Conservation (phyloP, 345 rosid species). For the Murraya paniculata region DNA sequence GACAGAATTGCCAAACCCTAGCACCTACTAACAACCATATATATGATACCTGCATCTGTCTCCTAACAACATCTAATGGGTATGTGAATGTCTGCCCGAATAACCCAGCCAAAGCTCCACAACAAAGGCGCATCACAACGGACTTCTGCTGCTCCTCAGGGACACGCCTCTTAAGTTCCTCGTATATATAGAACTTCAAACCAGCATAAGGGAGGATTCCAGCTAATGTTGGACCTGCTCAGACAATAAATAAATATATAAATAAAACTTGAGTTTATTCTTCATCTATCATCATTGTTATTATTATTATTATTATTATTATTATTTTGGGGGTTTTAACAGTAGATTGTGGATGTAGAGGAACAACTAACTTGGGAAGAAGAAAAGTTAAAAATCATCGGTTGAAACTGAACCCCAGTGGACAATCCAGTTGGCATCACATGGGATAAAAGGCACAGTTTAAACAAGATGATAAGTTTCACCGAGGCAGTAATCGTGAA, state of each 20-base stretch:
- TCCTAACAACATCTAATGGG: constrained; percentile 93
- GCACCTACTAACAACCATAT: background rate
- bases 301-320: no score
- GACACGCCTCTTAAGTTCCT: constrained; percentile 83
- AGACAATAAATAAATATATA: no score
- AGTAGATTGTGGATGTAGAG: background rate
- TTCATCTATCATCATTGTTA: no score
- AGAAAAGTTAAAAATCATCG: background rate
- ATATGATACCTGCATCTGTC: constrained; percentile 97
- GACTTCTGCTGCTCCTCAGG: constrained; percentile 93
- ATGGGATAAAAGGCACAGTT: background rate
- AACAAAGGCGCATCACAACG: constrained; percentile 77
- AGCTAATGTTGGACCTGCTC: constrained; percentile 81
- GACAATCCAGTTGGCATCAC: background rate
- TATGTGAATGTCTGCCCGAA: constrained; percentile 94
- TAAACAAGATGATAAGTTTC: background rate
- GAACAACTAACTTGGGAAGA: constrained; percentile 7
- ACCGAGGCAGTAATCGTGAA: background rate
- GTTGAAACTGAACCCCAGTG: background rate
- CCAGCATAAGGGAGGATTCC: constrained; percentile 98
- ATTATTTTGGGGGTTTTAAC: no score
- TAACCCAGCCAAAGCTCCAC: constrained; percentile 96
- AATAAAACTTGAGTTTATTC: constrained; percentile 8
- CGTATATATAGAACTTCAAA: constrained; percentile 88
- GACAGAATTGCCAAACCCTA: background rate